phyloP scores from a whole-genome alignment of 2,329 filamentous ascomycete species.

The Ceratocystis variospora region DNA sequence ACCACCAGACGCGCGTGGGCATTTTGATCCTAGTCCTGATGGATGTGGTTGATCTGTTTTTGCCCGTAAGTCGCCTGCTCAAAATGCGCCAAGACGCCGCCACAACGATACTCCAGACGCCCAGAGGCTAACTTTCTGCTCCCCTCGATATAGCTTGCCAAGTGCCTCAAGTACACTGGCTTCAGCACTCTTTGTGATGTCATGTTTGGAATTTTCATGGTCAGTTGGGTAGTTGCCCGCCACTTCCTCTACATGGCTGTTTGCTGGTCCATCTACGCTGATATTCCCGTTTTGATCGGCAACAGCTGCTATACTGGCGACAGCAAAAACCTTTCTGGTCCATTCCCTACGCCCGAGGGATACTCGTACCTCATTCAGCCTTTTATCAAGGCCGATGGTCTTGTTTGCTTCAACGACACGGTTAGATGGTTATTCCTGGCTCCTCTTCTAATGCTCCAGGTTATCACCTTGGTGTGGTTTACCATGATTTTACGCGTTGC shows the following conservation, averaged over 20 bases:
- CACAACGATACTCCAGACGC: neutral
- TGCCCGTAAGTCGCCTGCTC: constrained; percentile 49
- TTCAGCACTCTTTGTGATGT: constrained; percentile 64
- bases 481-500: constrained; percentile 75
- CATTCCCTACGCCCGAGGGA: constrained; percentile 38
- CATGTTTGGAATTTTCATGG: constrained; percentile 72
- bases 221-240: constrained; percentile 69
- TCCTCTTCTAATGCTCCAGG: constrained; percentile 64
- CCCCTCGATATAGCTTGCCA: constrained; percentile 51
- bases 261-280: constrained; percentile 66
- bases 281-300: constrained; percentile 48
- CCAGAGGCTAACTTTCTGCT: constrained; percentile 16
- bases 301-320: constrained; percentile 58
- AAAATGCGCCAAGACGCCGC: neutral
- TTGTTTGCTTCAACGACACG: constrained; percentile 64
- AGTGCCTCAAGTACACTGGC: constrained; percentile 82
- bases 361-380: constrained; percentile 57
- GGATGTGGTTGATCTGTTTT: constrained; percentile 80
- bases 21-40: constrained; percentile 82
- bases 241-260: constrained; percentile 68
- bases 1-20: constrained; percentile 74
- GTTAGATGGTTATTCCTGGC: constrained; percentile 67
- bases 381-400: constrained; percentile 55
- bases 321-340: constrained; percentile 40
- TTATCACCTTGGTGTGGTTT: constrained; percentile 77